Percentiles rank a stretch among this genome's conserved stretches.
Conservation (phyloP, 2,329 filamentous ascomycete genomes). For the Pyricularia sp. region DNA sequence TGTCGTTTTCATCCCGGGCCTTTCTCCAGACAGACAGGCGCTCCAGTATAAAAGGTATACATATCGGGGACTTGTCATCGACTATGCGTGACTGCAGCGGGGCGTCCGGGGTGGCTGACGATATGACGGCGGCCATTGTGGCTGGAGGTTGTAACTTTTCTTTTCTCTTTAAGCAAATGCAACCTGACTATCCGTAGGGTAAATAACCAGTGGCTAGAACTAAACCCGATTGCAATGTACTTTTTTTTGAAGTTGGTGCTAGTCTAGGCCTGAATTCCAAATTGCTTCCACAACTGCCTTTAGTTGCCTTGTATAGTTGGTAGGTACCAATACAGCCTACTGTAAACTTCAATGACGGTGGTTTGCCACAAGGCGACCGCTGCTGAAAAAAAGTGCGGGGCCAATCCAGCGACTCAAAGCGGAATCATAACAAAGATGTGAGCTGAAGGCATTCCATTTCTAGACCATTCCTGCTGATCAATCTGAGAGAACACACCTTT, state of each 20-base stretch:
- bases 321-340: background rate
- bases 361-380: background rate
- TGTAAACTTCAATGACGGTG: background rate
- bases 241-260: background rate
- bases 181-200: no score
- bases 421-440: background rate
- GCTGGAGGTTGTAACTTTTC: background rate
- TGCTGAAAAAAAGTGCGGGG: background rate
- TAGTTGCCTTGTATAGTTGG: no score
- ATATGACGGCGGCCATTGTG: constrained; percentile 1
- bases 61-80: constrained; percentile 72
- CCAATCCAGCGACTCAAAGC: background rate
- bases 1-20: constrained; percentile 18
- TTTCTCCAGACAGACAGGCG: constrained; percentile 35
- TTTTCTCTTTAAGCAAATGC: background rate
- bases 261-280: background rate
- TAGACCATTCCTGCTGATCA: background rate
- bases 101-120: constrained; percentile 15
- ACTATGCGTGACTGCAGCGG: constrained; percentile 34
- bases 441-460: background rate
- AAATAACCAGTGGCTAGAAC: no score
- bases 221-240: background rate
- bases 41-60: constrained; percentile 66
- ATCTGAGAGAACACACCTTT: background rate
- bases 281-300: background rate